Base-by-base conservation (phyloP, 2,329 filamentous ascomycete species). In the Aspergillus candidus region DNA sequence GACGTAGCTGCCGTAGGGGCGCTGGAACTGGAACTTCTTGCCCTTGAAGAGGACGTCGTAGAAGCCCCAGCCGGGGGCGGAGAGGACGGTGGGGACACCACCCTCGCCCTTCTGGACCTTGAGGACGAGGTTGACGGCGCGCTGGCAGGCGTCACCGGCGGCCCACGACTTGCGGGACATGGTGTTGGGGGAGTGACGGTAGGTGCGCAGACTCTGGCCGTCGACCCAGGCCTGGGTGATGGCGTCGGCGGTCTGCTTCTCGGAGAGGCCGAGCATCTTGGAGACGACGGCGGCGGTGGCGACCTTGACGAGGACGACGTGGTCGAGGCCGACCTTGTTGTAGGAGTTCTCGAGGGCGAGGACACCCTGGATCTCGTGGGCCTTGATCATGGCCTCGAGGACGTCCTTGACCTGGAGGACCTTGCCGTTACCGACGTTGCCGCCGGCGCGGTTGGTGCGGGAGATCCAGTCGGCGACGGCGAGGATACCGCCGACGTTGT, bases 101-200 rank as follows among this genome's bases (percentile, higher is more conserved):
- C 84, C 77, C 76, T 97, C 91, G 55, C 93, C 93, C 75, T 86
- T 88, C 70, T 88, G 77, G 38, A 96, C 89, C 78, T 93, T 94
- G 59, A 96, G 77, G 29, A 84, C 88, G 41, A 95, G 78, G 75
- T 91, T 94, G 56, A 96, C 90, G 48, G 90, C 89, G 56, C 88
- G 85, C 73, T 97, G 88, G 77, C 93, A 98, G 53, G 93, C 93
- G 65, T 98, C 93, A 72, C 93, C 93, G 52, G 93, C 93, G 61
- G 93, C 93, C 93, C 93, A 98, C 12, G 90, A 96, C 79, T 98
- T 98, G 66, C 93, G 83, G 48, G 90, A 96, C 93, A 98, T 98
- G 76, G 93, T 97, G 78, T 98, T 98, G 61, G 93, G 93, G 40
- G 88, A 82, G 76, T 98, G 93, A 60, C 93, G 82, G 81, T 98